Conservation (phyloP, 352 stramenopile species). For the Globisporangium emineosum region DNA sequence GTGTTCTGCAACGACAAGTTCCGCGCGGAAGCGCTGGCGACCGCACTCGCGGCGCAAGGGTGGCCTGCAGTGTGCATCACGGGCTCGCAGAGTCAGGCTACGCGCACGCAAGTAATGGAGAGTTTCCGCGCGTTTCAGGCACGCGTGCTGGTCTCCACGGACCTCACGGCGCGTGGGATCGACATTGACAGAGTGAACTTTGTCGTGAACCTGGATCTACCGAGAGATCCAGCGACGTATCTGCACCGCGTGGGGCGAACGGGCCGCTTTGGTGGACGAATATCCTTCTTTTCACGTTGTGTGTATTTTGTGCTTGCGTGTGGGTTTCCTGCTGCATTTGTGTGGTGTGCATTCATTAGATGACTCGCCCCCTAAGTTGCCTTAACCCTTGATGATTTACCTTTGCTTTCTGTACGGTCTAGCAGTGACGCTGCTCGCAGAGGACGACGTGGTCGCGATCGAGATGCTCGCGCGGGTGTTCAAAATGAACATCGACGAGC, state of each 20-base stretch:
- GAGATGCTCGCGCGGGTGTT: constrained; percentile 61
- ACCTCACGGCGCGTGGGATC: constrained; percentile 73
- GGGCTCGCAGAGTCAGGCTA: constrained; percentile 56
- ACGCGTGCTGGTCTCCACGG: constrained; percentile 74
- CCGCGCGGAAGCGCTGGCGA: constrained; percentile 58
- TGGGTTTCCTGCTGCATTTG: too few species aligned
- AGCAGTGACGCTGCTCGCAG: constrained; percentile 59
- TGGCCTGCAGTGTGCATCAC: constrained; percentile 71
- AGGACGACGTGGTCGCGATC: constrained; percentile 48
- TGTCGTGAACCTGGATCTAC: constrained; percentile 77
- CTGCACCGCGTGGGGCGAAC: constrained; percentile 73
- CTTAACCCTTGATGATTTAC: constrained; percentile 12
- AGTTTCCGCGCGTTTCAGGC: constrained; percentile 43
- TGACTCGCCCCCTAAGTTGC: background rate
- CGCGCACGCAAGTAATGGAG: constrained; percentile 60
- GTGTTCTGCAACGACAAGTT: constrained; percentile 87
- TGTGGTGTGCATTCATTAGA: constrained; percentile 5
- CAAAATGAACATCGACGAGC: constrained; percentile 56
- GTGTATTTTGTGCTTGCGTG: background rate
- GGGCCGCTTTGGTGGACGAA: constrained; percentile 71
- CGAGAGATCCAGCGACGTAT: constrained; percentile 71
- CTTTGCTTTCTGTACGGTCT: constrained; percentile 34
- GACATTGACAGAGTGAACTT: constrained; percentile 79
- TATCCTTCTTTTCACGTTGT: constrained; percentile 39
- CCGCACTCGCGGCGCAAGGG: constrained; percentile 40